Conservation (phyloP, 225 moss, liverwort and hornwort genomes). For the Bryoerythrophyllum caledonicum region DNA sequence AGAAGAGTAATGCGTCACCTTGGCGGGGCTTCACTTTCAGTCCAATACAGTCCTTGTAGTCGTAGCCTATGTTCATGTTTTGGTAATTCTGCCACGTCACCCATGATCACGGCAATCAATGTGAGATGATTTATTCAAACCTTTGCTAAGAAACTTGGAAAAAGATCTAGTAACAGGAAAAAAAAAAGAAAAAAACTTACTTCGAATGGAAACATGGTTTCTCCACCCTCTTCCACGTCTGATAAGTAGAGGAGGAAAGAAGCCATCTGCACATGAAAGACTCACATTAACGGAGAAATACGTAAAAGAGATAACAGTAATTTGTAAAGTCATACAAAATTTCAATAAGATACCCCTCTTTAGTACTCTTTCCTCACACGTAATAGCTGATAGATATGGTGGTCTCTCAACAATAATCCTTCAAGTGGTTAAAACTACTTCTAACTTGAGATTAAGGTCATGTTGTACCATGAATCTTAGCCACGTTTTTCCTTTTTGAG, state of each 20-base stretch:
- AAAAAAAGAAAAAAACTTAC: slow-evolving; percentile 30
- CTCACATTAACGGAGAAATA: slow-evolving; percentile 10
- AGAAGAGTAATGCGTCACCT: slow-evolving; percentile 97
- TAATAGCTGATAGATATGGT: no score
- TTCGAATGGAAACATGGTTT: slow-evolving; percentile 99
- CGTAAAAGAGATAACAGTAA: not conserved
- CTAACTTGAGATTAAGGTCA: no score
- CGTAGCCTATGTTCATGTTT: slow-evolving; percentile 70
- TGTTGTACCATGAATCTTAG: no score
- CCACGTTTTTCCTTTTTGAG: no score
- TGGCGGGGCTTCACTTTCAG: slow-evolving; percentile 90
- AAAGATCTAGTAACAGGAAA: not conserved
- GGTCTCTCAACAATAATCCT: no score
- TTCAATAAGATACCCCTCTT: no score
- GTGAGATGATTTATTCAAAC: not conserved
- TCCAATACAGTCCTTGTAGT: slow-evolving; percentile 83
- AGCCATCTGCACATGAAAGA: slow-evolving; percentile 46
- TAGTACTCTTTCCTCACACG: no score
- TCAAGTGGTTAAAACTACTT: no score
- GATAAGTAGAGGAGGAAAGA: slow-evolving; percentile 97
- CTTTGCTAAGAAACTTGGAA: not conserved
- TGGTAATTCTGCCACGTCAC: slow-evolving; percentile 55
- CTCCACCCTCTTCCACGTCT: slow-evolving; percentile 98
- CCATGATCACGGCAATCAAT: slow-evolving; percentile 12
- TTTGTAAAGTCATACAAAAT: no score